phyloP scores from a whole-genome alignment of 768 basidiomycete species.

The Dacryopinax spathularia region DNA sequence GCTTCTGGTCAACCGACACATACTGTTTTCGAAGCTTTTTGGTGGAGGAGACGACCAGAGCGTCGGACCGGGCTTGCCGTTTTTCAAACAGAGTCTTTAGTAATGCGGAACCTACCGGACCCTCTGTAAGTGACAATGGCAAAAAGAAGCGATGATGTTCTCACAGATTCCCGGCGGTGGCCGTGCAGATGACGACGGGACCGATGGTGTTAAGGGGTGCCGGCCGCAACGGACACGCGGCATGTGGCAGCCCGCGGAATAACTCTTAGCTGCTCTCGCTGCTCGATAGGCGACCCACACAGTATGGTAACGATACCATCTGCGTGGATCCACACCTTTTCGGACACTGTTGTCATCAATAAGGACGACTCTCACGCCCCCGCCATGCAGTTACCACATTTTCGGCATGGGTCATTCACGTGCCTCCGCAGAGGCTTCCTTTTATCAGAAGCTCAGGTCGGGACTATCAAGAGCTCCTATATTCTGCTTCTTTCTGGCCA shows the following conservation, averaged over 20 bases:
- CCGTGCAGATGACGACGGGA: background rate
- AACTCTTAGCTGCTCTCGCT: background rate
- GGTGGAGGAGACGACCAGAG: background rate
- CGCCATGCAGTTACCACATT: background rate
- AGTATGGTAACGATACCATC: background rate
- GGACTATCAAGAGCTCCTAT: background rate
- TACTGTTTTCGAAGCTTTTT: background rate
- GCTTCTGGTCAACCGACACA: background rate
- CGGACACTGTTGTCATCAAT: background rate
- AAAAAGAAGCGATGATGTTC: background rate
- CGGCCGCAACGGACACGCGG: too few relatives aligned
- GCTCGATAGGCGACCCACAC: background rate
- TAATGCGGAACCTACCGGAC: background rate
- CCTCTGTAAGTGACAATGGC: background rate
- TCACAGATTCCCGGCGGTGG: background rate
- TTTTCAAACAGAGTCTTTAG: background rate
- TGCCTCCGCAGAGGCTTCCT: background rate
- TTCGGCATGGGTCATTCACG: background rate
- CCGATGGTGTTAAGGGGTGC: too few relatives aligned
- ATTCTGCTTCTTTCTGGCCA: background rate
- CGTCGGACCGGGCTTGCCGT: background rate
- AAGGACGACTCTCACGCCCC: background rate
- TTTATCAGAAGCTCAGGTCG: background rate
- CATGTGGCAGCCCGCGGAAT: too few relatives aligned
- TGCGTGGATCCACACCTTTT: background rate